Conservation (phyloP, 139 green algal genomes). For the Yamagishiella unicocca region DNA sequence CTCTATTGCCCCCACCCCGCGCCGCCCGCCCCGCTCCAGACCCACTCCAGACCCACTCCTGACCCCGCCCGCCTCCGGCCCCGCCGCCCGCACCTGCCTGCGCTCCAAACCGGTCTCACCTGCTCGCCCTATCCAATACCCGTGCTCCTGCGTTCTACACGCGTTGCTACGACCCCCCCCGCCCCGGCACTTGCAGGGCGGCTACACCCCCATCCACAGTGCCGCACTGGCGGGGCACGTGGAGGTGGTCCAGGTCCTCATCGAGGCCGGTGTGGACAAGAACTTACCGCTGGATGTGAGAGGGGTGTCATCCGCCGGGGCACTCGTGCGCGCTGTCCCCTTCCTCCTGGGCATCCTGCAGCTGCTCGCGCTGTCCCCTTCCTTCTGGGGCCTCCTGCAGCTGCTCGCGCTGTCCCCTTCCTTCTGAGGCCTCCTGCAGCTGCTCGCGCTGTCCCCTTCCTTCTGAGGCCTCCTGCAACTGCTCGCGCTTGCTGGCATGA, state of each 20-base stretch:
- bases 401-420: too few relatives aligned
- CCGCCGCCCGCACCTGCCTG: neutral
- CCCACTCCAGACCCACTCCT: neutral
- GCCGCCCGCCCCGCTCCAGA: too few relatives aligned
- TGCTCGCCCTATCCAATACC: too few relatives aligned
- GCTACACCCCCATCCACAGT: conserved; percentile 20
- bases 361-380: too few relatives aligned
- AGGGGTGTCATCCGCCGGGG: neutral
- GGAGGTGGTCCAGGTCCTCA: neutral
- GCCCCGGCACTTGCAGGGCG: neutral
- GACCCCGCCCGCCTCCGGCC: neutral
- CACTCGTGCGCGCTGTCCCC: neutral
- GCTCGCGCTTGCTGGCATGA: neutral
- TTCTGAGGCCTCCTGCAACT: too few relatives aligned
- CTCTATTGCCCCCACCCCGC: too few relatives aligned
- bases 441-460: too few relatives aligned
- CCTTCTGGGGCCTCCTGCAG: too few relatives aligned
- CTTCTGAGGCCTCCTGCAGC: too few relatives aligned
- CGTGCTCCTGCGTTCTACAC: neutral
- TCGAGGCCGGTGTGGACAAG: neutral
- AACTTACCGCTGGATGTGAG: neutral
- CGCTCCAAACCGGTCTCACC: neutral
- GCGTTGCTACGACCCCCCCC: neutral
- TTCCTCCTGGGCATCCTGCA: too few relatives aligned
- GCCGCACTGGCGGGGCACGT: neutral